These are phyloP conservation scores for Candida sojae DNA, from an alignment of 1,139 yeast genomes.

Conservation along the genomic window DNA sequence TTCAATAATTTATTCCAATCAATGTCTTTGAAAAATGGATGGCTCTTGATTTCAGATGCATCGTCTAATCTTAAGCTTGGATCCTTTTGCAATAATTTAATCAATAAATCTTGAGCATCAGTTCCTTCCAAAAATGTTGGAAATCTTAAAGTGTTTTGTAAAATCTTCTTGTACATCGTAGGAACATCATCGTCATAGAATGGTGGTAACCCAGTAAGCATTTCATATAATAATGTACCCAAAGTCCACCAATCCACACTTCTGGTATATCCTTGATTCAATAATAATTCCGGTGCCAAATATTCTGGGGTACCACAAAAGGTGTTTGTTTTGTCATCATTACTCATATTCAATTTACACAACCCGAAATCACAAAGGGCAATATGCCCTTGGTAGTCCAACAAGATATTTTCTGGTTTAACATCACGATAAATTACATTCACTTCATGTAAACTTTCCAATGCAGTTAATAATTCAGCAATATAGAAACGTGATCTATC, in stretches of 20 bases:
- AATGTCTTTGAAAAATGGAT: conserved; percentile 84
- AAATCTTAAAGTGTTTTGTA: conserved; percentile 85
- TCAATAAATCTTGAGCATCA: conserved; percentile 82
- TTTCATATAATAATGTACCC: conserved; percentile 89
- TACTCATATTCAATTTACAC: conserved; percentile 91
- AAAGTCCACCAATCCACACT: conserved; percentile 98
- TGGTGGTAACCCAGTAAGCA: conserved; percentile 96
- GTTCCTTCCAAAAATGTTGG: conserved; percentile 82
- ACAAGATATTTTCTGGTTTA: conserved; percentile 90
- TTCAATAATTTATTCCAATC: conserved; percentile 86
- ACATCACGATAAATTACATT: conserved; percentile 93
- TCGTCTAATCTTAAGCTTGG: conserved; percentile 82
- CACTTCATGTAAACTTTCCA: conserved; percentile 86
- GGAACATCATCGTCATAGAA: conserved; percentile 95
- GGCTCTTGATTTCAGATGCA: conserved; percentile 81
- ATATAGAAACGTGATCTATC: conserved; percentile 91
- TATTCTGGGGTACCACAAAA: conserved; percentile 98
- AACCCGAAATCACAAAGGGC: conserved; percentile 97
- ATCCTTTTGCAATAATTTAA: conserved; percentile 79
- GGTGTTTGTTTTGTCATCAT: conserved; percentile 85
- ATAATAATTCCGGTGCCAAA: conserved; percentile 88
- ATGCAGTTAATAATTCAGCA: conserved; percentile 89
- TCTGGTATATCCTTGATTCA: conserved; percentile 92
- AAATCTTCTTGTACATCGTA: conserved; percentile 89
- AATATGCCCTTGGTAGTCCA: conserved; percentile 96